Conservation (phyloP, 139 green algal genomes). For the Chlorella sp. region DNA sequence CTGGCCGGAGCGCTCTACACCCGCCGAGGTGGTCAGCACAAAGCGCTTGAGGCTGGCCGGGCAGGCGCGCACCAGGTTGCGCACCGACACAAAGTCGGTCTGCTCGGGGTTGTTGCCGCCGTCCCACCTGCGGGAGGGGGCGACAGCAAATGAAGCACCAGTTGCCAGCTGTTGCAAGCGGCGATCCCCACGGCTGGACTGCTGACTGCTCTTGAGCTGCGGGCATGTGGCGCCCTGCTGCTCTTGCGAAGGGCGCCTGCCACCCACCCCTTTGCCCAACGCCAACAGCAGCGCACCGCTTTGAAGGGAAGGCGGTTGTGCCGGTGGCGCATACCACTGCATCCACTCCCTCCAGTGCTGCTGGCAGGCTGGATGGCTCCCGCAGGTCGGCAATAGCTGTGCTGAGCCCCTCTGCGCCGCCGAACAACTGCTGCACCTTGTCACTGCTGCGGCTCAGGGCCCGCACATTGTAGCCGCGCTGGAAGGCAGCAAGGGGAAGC, state of each 20-base stretch:
- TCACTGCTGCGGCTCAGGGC: conserved; percentile 65
- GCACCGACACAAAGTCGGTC: conserved; percentile 77
- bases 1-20: conserved; percentile 77
- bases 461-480: conserved; percentile 79
- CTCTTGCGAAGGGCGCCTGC: no score
- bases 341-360: conserved; percentile 62
- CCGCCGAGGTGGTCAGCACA: conserved; percentile 87
- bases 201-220: no score
- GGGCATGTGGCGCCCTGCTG: no score
- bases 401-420: conserved; percentile 45
- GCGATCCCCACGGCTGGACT: neutral
- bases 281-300: conserved; percentile 51
- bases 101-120: conserved; percentile 85
- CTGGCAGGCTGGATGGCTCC: conserved; percentile 33
- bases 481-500: neutral
- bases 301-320: conserved; percentile 92
- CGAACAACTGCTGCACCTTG: conserved; percentile 68
- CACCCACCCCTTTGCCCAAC: neutral
- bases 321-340: conserved; percentile 79
- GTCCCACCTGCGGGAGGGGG: conserved; percentile 71
- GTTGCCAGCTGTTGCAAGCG: neutral
- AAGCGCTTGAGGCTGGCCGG: conserved; percentile 78
- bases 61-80: conserved; percentile 79
- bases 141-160: neutral
- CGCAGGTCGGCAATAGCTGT: conserved; percentile 48